Evolutionary conservation across 495 filamentous ascomycete genomes (phyloP), one percentile per base, ranked within the genome.

Genomic region (Hyaloscypha variabilis): DNA sequence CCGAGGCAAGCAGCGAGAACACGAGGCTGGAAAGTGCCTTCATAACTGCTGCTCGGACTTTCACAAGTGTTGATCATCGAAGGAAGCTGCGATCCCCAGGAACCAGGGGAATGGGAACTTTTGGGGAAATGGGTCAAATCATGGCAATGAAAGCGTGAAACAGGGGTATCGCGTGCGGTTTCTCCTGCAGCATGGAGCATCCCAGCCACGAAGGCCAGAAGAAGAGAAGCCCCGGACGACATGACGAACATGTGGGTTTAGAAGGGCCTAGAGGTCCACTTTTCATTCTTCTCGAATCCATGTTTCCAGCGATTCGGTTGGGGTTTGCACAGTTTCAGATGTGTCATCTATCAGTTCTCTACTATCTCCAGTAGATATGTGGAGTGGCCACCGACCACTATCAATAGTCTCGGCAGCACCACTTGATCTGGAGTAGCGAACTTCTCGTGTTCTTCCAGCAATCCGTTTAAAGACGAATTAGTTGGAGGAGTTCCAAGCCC

Each of bases 21-120:
- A 54, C 8, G 51, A 54, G 51, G 14, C 51, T n/a, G 24, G 21
- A 24, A 54, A 24, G 51, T 54, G 51, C 51, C 14, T 54, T 54
- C 51, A 54, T 54, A 25, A 54, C 26, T 28, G 24, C 51, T 54
- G 8, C 49, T 51, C 49, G 19, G 49, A 8, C 49, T 51, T 51
- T n/a, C 23, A 51, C 49, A 51, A 51, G 19, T 8, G 49, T 14
- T 51, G 1, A 6, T 51, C 49, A 2, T 51, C 23, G 49, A 51
- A 25, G n/a, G 49, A 51, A 51, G 49, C n/a, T 17, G 6, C 8
- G 11, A 51, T 51, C 49, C 49, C 49, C 23, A 51, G 49, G 14
- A 8, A 8, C n/a, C 19, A 51, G 49, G 49, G 49, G 23, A 51
- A 10, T 46, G 8, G 1, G 49, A 25, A 34, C 31, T 13, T 34